phyloP scores from a whole-genome alignment of 202 grass and related monocot genomes.

The Zoysia matrella region DNA sequence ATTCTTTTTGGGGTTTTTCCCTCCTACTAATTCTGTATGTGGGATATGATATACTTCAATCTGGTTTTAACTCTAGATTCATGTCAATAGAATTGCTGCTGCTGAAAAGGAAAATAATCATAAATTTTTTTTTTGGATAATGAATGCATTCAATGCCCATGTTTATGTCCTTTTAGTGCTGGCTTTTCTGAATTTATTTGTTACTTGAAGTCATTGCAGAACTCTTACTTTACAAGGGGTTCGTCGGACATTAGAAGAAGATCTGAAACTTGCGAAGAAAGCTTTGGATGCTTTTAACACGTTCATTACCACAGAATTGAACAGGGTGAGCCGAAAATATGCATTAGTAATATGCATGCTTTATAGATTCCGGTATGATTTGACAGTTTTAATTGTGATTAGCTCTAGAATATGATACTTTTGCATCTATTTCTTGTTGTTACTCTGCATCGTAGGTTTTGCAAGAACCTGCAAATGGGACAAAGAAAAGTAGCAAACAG shows the following conservation, averaged over 20 bases:
- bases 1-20: neutral
- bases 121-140: neutral
- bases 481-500: conserved; percentile 12
- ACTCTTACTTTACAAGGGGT: conserved; percentile 80
- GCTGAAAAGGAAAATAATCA: conserved; percentile 1
- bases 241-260: conserved; percentile 88
- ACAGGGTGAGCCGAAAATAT: conserved; percentile 55
- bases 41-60: conserved; percentile 21
- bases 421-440: neutral
- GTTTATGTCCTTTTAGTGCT: conserved; percentile 29
- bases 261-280: conserved; percentile 80
- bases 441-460: conserved; percentile 61
- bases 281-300: conserved; percentile 75
- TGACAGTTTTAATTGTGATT: conserved; percentile 26
- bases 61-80: conserved; percentile 39
- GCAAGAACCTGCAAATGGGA: conserved; percentile 70
- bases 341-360: conserved; percentile 1
- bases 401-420: conserved; percentile 30
- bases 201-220: conserved; percentile 62
- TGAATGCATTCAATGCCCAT: neutral
- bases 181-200: conserved; percentile 35
- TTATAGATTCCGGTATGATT: conserved; percentile 22
- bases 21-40: neutral
- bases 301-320: conserved; percentile 72
- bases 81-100: neutral